Base-by-base conservation (phyloP, 257 asterid genomes). In the Pogostemon cablin region DNA sequence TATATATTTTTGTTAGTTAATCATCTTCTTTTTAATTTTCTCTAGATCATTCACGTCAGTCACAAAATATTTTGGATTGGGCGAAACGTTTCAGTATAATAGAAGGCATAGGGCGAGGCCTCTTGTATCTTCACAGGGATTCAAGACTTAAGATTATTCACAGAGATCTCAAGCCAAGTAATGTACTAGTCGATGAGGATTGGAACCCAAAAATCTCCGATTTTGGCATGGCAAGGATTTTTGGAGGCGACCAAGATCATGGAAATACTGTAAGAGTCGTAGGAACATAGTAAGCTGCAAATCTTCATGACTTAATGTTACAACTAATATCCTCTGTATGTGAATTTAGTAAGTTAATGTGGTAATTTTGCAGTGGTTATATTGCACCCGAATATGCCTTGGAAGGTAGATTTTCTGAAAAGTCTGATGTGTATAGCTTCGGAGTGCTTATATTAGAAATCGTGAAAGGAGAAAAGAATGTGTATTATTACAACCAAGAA, bases 361-460 rank as follows among this genome's bases (percentile, higher is more conserved):
- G 38, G 8, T 53, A 34, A 53, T 17, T 54, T 54, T 20, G 38
- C 37, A 54, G 60, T 54, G 60, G 60, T 15, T 54, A 54, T 20
- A 54, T 54, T 35, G 60, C 91, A 7, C 60, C 60, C 0, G 60
- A 54, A 20, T 54, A 54, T 10, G 60, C 60, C 3, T 15, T 54
- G 60, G 60, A 54, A 54, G 60, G 60, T 5, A 54, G 38, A 54
- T 17, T 20, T 54, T 54, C 60, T 20, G 60, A 54, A 3, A 54
- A 54, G 25, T 54, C 60, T 2, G 60, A 54, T 54, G 60, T 54
- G 0, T 54, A 54, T 54, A 54, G 60, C 60, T 54, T 54, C 5
- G 60, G 60, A 6, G 60, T 54, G 38, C 60, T 54, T 3, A 20
- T 54, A 37, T 7, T 54, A n/a, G 57, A 50, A 32, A 50, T 50